These are phyloP conservation scores for Spathaspora gorwiae DNA, from an alignment of 805 yeast genomes.

Conservation along the genomic window DNA sequence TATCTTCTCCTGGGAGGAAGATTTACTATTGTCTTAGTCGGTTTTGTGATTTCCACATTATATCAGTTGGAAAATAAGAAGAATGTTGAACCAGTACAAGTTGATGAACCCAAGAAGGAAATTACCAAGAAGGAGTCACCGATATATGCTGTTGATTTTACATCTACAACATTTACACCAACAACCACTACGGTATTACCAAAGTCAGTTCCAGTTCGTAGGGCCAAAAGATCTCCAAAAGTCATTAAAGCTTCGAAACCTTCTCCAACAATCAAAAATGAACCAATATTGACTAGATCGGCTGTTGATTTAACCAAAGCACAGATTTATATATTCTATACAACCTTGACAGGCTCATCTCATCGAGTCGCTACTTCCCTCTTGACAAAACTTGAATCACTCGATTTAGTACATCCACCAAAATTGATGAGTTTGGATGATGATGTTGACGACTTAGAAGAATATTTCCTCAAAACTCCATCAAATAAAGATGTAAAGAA, in stretches of 20 bases:
- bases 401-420: constrained; percentile 37
- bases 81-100: not conserved
- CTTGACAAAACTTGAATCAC: constrained; percentile 28
- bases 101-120: not conserved
- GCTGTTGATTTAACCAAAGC: constrained; percentile 44
- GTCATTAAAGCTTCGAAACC: constrained; percentile 34
- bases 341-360: constrained; percentile 82
- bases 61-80: constrained; percentile 1
- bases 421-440: constrained; percentile 70
- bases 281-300: constrained; percentile 36
- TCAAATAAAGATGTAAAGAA: constrained; percentile 29
- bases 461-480: constrained; percentile 70
- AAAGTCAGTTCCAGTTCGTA: constrained; percentile 7
- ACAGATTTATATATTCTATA: constrained; percentile 66
- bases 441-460: constrained; percentile 75
- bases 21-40: constrained; percentile 29
- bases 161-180: constrained; percentile 29
- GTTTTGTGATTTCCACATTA: constrained; percentile 9
- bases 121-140: constrained; percentile 20
- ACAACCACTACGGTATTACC: constrained; percentile 13
- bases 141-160: constrained; percentile 40
- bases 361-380: constrained; percentile 61
- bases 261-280: constrained; percentile 10
- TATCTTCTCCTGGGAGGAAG: constrained; percentile 42
- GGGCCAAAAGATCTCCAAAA: constrained; percentile 35